Evolutionary conservation across 1,284 basidiomycete species (phyloP).

Genomic region (Hymenochaete sp.): DNA sequence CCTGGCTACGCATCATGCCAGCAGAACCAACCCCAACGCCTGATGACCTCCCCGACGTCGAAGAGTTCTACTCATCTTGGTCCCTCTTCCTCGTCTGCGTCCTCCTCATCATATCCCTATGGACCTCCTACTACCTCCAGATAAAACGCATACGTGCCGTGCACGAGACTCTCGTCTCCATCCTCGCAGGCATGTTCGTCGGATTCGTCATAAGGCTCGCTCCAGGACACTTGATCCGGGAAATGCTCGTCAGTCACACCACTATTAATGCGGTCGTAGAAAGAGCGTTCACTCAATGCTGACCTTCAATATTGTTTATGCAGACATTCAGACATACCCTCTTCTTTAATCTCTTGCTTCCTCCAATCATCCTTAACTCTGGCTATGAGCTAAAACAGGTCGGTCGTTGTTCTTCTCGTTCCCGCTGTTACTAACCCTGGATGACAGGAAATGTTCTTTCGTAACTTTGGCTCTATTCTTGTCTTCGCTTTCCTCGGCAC

Average conservation of each 20-base stretch:
- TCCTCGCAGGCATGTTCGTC: slow-evolving; percentile 95
- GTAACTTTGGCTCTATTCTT: slow-evolving; percentile 95
- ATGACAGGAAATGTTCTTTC: slow-evolving; percentile 90
- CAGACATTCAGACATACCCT: slow-evolving; percentile 95
- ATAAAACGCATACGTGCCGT: slow-evolving; percentile 92
- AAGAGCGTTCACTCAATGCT: slow-evolving; percentile 1
- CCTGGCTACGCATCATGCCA: too few relatives aligned
- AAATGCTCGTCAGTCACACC: slow-evolving; percentile 78
- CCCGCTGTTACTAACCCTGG: slow-evolving; percentile 4
- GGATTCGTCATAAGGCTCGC: slow-evolving; percentile 85
- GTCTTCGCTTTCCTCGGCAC: slow-evolving; percentile 96
- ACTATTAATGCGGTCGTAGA: background rate
- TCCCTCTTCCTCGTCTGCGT: slow-evolving; percentile 91
- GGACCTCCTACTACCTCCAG: slow-evolving; percentile 97
- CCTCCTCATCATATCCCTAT: slow-evolving; percentile 88
- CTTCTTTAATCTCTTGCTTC: slow-evolving; percentile 95
- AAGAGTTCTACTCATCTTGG: slow-evolving; percentile 91
- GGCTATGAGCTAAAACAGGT: slow-evolving; percentile 97
- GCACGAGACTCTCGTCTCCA: slow-evolving; percentile 94
- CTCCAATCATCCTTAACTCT: slow-evolving; percentile 96
- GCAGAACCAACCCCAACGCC: slow-evolving; percentile 5
- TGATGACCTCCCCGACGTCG: slow-evolving; percentile 48
- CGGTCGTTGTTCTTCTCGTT: slow-evolving; percentile 20
- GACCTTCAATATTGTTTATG: background rate
- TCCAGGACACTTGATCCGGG: slow-evolving; percentile 89